Evolutionary conservation across 176 grass and related monocot genomes (phyloP).

Genomic region (Lolium multiflorum): DNA sequence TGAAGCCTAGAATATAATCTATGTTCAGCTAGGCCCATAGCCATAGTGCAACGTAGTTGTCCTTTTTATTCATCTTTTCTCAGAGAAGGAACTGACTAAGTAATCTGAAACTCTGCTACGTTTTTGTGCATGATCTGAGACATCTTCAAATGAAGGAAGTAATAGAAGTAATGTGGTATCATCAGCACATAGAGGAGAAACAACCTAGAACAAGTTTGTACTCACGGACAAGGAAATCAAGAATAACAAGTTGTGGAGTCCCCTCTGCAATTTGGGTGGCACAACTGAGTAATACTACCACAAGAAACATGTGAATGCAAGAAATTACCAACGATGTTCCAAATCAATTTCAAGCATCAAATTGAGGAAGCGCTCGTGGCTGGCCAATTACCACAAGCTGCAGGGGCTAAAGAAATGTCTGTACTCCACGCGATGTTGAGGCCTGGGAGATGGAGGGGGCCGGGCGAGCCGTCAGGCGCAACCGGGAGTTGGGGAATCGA

Average conservation of each 20-base stretch:
- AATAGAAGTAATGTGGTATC: not conserved
- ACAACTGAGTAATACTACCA: not conserved
- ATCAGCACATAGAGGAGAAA: not conserved
- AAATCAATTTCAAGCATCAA: not conserved
- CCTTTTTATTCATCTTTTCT: not conserved
- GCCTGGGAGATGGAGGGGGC: not conserved
- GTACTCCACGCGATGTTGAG: too few species aligned
- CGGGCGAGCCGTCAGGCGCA: not conserved
- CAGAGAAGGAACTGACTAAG: not conserved
- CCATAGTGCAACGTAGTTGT: not conserved
- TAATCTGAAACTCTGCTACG: not conserved
- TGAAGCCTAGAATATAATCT: not conserved
- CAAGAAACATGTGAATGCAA: not conserved
- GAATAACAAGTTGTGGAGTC: not conserved
- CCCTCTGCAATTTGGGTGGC: not conserved
- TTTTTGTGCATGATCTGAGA: not conserved
- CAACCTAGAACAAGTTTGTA: not conserved
- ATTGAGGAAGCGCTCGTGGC: not conserved
- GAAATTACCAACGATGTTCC: not conserved
- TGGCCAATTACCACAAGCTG: not conserved
- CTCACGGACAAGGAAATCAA: not conserved
- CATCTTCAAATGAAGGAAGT: not conserved
- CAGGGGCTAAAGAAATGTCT: not conserved
- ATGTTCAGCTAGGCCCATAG: too few species aligned
- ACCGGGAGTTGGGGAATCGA: not conserved